These are phyloP conservation scores for Saccharomyces hybrid DNA, from an alignment of 1,139 yeast species.

Conservation along the genomic window DNA sequence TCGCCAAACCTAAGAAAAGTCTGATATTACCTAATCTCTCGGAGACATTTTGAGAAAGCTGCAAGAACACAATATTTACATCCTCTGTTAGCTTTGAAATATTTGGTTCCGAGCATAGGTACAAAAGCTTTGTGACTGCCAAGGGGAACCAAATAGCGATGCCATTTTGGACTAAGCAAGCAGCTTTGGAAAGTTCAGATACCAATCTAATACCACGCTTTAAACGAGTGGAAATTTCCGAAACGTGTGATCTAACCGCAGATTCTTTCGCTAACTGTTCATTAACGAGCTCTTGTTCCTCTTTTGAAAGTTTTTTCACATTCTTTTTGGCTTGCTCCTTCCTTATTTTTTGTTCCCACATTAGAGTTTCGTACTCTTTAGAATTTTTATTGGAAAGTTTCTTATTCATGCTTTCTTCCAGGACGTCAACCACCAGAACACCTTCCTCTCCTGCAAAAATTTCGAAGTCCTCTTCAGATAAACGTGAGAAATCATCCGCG, in stretches of 20 bases:
- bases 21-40: constrained; percentile 47
- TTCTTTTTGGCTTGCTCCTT: constrained; percentile 59
- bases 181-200: constrained; percentile 45
- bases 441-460: constrained; percentile 71
- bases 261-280: constrained; percentile 59
- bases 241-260: constrained; percentile 44
- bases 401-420: constrained; percentile 38
- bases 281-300: constrained; percentile 57
- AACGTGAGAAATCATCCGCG: constrained; percentile 22
- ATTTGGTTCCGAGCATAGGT: constrained; percentile 35
- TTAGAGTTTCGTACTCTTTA: constrained; percentile 74
- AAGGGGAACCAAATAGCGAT: constrained; percentile 62
- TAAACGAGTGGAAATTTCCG: constrained; percentile 35
- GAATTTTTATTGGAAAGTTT: constrained; percentile 50
- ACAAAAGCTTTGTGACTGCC: constrained; percentile 44
- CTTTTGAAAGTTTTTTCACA: constrained; percentile 58
- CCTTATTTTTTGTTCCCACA: constrained; percentile 85
- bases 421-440: constrained; percentile 58
- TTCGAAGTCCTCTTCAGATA: constrained; percentile 41
- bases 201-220: constrained; percentile 48
- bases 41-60: constrained; percentile 39
- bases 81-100: constrained; percentile 39
- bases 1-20: constrained; percentile 58
- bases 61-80: constrained; percentile 37
- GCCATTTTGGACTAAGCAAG: constrained; percentile 60